These are phyloP conservation scores for Cladosporium sp. DNA, from an alignment of 2,329 filamentous ascomycete genomes.

Conservation along the genomic window DNA sequence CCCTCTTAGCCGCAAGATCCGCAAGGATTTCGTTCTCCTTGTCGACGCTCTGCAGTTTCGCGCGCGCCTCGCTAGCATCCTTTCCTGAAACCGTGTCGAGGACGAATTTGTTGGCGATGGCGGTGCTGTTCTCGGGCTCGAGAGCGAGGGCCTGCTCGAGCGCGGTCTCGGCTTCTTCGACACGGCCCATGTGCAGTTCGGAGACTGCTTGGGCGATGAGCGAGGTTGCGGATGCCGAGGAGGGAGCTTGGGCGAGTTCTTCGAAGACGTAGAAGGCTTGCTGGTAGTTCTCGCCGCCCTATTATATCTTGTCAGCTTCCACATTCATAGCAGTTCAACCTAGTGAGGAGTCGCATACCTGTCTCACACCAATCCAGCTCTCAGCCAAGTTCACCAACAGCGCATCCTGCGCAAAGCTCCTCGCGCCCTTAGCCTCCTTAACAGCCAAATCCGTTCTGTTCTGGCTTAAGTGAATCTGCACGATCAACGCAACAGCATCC, in stretches of 20 bases:
- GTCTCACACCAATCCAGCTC: conserved; percentile 85
- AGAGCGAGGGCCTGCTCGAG: conserved; percentile 74
- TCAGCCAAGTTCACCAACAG: conserved; percentile 91
- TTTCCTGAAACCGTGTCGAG: conserved; percentile 73
- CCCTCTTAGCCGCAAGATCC: conserved; percentile 79
- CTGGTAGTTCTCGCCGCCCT: conserved; percentile 95
- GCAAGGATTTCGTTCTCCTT: conserved; percentile 65
- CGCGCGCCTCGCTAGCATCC: conserved; percentile 55
- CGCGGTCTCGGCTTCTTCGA: conserved; percentile 84
- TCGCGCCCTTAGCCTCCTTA: conserved; percentile 81
- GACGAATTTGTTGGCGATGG: conserved; percentile 78
- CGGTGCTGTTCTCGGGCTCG: conserved; percentile 65
- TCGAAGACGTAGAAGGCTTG: conserved; percentile 97
- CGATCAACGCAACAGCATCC: conserved; percentile 75
- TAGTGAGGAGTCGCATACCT: conserved; percentile 56
- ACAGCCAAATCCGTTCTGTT: conserved; percentile 86
- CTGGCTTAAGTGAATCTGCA: conserved; percentile 87
- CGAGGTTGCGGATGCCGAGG: conserved; percentile 68
- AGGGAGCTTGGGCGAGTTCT: conserved; percentile 83
- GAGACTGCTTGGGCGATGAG: conserved; percentile 85
- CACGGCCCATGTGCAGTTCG: conserved; percentile 82
- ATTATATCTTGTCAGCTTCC: not conserved
- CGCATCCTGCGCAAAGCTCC: conserved; percentile 93
- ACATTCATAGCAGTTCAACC: no score
- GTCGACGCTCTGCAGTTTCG: conserved; percentile 51